These are phyloP conservation scores for Sarocladium brachiariae DNA, from an alignment of 2,329 filamentous ascomycete species.

Conservation along the genomic window DNA sequence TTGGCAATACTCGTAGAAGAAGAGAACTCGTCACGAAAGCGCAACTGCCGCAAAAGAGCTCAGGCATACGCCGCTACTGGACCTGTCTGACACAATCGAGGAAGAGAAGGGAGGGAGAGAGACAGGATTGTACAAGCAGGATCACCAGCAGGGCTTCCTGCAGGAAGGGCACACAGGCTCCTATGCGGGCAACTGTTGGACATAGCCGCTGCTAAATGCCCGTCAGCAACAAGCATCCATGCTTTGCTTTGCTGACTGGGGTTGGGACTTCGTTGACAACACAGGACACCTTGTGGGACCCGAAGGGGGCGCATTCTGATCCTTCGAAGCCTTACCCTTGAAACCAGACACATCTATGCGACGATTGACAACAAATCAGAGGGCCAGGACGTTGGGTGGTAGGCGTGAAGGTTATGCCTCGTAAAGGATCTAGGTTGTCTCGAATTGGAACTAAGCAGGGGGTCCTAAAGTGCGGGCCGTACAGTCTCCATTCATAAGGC, in stretches of 20 bases:
- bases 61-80: background rate
- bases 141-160: background rate
- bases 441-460: conserved; percentile 1
- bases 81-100: background rate
- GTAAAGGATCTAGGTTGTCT: background rate
- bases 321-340: background rate
- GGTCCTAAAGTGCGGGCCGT: background rate
- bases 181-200: background rate
- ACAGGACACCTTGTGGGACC: background rate
- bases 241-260: no score
- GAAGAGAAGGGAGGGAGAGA: background rate
- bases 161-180: background rate
- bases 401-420: background rate
- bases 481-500: background rate
- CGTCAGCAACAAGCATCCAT: no score
- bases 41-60: conserved; percentile 1
- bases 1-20: background rate
- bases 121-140: background rate
- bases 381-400: background rate
- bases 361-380: background rate
- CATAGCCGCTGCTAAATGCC: no score
- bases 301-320: background rate
- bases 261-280: background rate
- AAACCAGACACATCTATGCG: background rate
- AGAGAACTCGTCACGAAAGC: background rate